These are phyloP conservation scores for Umbelopsis sp. DNA, from an alignment of 192 early-diverging fungal genomes.

Conservation along the genomic window DNA sequence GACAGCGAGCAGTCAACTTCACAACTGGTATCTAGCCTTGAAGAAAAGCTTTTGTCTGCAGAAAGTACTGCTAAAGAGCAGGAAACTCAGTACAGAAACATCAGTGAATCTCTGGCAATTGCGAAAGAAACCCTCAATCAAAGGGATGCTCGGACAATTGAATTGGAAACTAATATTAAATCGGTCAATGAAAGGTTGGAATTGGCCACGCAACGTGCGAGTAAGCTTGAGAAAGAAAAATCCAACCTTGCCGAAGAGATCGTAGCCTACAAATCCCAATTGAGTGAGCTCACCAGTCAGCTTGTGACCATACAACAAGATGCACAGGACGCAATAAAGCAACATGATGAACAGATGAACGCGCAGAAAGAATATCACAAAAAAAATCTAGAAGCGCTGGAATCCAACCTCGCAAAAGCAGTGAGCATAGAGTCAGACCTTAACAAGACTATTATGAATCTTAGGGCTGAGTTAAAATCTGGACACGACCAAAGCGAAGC, in stretches of 20 bases:
- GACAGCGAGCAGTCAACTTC: background rate
- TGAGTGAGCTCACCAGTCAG: conserved; percentile 26
- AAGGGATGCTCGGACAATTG: background rate
- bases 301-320: conserved; percentile 43
- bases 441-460: background rate
- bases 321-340: conserved; percentile 47
- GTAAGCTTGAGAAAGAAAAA: conserved; percentile 55
- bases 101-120: background rate
- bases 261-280: conserved; percentile 38
- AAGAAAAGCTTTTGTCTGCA: background rate
- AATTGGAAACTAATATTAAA: background rate
- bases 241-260: conserved; percentile 46
- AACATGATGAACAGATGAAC: conserved; percentile 46
- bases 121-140: conserved; percentile 1
- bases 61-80: background rate
- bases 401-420: background rate
- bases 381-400: background rate
- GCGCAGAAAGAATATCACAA: conserved; percentile 24
- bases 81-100: background rate
- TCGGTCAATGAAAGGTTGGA: background rate
- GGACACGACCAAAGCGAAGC: background rate
- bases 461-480: background rate
- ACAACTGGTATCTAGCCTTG: background rate
- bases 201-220: conserved; percentile 45
- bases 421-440: background rate